Conservation (phyloP, 176 grass and related monocot genomes). For the Tuctoria greenei region DNA sequence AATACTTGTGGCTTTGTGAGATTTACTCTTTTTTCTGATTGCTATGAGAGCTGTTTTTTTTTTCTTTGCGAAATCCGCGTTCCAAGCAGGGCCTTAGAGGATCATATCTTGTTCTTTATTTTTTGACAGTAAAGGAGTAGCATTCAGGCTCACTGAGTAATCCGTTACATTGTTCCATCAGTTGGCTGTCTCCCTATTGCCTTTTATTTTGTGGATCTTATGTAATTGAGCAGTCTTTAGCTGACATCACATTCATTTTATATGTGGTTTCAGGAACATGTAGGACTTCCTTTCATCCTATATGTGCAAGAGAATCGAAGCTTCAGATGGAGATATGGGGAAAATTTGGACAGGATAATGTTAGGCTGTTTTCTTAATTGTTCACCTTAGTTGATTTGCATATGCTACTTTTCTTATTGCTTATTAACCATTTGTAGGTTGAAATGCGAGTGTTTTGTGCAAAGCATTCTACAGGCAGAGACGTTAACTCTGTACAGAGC, state of each 20-base stretch:
- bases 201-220: conserved; percentile 19
- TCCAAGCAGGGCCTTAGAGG: not conserved
- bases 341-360: conserved; percentile 78
- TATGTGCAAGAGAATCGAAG: conserved; percentile 86
- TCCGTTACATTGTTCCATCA: not conserved
- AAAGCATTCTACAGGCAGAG: conserved; percentile 65
- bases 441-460: conserved; percentile 89
- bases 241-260: conserved; percentile 3
- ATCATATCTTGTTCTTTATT: too few relatives aligned
- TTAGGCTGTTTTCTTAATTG: conserved; percentile 43
- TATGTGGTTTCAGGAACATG: conserved; percentile 70
- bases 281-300: conserved; percentile 87
- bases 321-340: conserved; percentile 99
- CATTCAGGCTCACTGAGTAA: too few relatives aligned
- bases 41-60: not conserved
- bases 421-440: conserved; percentile 55
- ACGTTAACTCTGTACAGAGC: conserved; percentile 28
- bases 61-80: not conserved
- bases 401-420: conserved; percentile 25
- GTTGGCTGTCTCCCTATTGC: not conserved
- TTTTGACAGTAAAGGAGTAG: too few relatives aligned
- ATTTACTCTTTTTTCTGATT: not conserved
- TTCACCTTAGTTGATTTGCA: conserved; percentile 18
- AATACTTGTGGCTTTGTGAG: too few relatives aligned
- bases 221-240: not conserved